Evolutionary conservation across 192 early-diverging fungal species (phyloP).

Genomic region (Endogone sp.): DNA sequence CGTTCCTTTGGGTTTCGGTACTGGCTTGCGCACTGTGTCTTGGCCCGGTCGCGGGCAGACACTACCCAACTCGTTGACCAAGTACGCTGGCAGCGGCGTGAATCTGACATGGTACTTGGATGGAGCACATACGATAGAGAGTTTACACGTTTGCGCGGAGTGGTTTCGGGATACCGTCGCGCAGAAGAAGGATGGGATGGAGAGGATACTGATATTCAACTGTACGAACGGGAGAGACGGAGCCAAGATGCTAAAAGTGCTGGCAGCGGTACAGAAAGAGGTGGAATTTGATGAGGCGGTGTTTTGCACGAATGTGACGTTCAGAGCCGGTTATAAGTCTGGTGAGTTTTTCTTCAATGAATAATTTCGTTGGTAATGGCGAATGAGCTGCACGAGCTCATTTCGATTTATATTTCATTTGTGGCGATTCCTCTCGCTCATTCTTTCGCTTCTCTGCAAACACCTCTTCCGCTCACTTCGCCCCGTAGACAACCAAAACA

Average conservation of each 20-base stretch:
- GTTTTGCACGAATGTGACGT: constrained; percentile 78
- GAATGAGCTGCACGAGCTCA: too few species aligned
- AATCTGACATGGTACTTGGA: constrained; percentile 78
- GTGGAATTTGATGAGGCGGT: constrained; percentile 61
- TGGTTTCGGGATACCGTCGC: constrained; percentile 40
- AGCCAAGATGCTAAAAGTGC: constrained; percentile 54
- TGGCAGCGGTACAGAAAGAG: constrained; percentile 40
- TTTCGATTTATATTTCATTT: not conserved
- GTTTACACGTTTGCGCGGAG: constrained; percentile 58
- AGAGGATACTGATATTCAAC: constrained; percentile 81
- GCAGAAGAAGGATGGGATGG: constrained; percentile 1
- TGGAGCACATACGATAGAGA: constrained; percentile 94
- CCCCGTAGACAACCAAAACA: constrained; percentile 63
- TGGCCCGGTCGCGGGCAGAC: constrained; percentile 93
- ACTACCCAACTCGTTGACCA: constrained; percentile 31
- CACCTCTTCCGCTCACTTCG: not conserved
- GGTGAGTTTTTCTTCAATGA: constrained; percentile 17
- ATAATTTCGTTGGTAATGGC: too few species aligned
- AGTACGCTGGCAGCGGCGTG: constrained; percentile 11
- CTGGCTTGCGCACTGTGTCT: constrained; percentile 57
- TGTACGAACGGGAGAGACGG: constrained; percentile 76
- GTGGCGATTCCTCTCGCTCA: not conserved
- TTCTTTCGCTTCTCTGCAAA: constrained; percentile 6
- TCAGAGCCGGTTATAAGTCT: constrained; percentile 25
- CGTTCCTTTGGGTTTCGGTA: constrained; percentile 47